Evolutionary conservation across 2,329 filamentous ascomycete genomes (phyloP).

Genomic region (Penicillium polonicum): DNA sequence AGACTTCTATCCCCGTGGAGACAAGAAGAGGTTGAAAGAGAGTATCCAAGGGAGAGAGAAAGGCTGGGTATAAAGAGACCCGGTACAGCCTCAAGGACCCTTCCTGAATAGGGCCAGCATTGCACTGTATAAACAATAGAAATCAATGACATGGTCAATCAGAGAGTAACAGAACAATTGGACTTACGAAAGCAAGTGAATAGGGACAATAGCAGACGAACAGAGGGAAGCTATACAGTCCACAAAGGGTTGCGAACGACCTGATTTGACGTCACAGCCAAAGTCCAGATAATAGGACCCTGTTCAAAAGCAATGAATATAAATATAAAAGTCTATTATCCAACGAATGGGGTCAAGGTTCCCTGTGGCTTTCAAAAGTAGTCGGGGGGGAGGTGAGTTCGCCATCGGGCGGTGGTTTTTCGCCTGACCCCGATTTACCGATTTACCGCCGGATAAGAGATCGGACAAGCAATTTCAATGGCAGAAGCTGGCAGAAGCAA

Average conservation of each 20-base stretch:
- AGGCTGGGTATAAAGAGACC: conserved; percentile 9
- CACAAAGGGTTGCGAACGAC: conserved; percentile 1
- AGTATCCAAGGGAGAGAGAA: conserved; percentile 1
- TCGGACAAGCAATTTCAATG: conserved; percentile 9
- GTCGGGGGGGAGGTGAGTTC: conserved; percentile 7
- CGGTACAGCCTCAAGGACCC: conserved; percentile 22
- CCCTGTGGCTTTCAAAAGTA: background rate
- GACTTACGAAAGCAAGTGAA: conserved; percentile 3
- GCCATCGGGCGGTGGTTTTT: conserved; percentile 24
- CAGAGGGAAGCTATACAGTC: background rate
- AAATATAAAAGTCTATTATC: background rate
- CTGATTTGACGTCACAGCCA: background rate
- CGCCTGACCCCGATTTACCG: conserved; percentile 21
- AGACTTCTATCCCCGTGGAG: conserved; percentile 7
- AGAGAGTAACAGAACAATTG: background rate
- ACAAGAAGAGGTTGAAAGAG: conserved; percentile 1
- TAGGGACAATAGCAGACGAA: conserved; percentile 3
- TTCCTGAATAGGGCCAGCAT: conserved; percentile 22
- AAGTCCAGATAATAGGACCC: background rate
- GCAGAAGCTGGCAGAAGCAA: background rate
- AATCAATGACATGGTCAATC: background rate
- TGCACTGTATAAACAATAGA: conserved; percentile 12
- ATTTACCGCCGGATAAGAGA: conserved; percentile 26
- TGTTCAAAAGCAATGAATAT: conserved; percentile 2
- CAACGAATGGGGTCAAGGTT: background rate